Conservation (phyloP, 352 stramenopile genomes). For the Phytophthora nicotianae region DNA sequence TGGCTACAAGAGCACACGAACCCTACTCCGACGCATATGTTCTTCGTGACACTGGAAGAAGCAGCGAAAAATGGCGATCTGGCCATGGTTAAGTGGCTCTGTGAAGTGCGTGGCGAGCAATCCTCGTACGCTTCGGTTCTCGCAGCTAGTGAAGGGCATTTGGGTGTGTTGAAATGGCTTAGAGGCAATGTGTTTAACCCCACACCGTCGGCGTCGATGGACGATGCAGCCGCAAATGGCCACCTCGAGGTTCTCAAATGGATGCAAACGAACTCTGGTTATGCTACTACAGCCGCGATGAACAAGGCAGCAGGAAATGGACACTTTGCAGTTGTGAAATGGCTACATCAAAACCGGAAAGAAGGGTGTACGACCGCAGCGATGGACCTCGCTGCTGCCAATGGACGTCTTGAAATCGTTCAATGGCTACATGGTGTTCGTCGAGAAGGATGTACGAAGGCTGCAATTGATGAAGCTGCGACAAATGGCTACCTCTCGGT, state of each 20-base stretch:
- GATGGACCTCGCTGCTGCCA: conserved; percentile 33
- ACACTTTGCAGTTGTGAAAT: conserved; percentile 31
- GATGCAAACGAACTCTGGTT: conserved; percentile 29
- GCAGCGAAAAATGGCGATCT: conserved; percentile 42
- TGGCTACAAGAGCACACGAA: conserved; percentile 49
- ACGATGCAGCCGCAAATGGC: conserved; percentile 32
- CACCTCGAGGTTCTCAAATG: conserved; percentile 32
- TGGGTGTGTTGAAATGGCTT: conserved; percentile 37
- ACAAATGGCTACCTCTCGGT: conserved; percentile 26
- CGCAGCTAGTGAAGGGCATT: conserved; percentile 40
- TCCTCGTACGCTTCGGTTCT: conserved; percentile 40
- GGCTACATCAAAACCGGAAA: conserved; percentile 33
- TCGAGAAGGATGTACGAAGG: conserved; percentile 32
- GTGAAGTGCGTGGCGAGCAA: conserved; percentile 35
- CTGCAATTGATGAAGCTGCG: conserved; percentile 39
- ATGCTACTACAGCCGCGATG: conserved; percentile 31
- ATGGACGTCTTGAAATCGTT: conserved; percentile 32
- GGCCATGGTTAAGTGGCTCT: conserved; percentile 40
- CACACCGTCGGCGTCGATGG: conserved; percentile 30
- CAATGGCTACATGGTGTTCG: conserved; percentile 34
- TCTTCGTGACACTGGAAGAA: neutral
- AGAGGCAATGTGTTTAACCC: conserved; percentile 30
- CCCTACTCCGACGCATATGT: conserved; percentile 33
- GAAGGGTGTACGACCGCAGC: conserved; percentile 35
- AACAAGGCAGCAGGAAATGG: conserved; percentile 37